phyloP scores from a whole-genome alignment of 192 early-diverging fungal genomes.

The Entomortierella lignicola region DNA sequence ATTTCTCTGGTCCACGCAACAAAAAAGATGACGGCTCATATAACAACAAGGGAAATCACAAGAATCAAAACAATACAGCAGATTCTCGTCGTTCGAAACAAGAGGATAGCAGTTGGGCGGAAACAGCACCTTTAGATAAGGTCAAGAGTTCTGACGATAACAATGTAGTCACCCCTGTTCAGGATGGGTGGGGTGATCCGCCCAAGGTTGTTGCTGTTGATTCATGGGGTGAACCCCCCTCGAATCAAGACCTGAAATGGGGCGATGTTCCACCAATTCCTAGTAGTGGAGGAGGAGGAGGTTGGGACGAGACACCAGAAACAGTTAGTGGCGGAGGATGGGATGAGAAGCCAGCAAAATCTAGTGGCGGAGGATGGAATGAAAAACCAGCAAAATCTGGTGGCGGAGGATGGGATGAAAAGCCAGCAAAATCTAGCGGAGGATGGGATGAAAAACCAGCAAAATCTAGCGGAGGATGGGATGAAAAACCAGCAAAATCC shows the following conservation, averaged over 20 bases:
- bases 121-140: not conserved
- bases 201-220: not conserved
- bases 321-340: not conserved
- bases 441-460: not conserved
- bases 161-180: no score
- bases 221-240: not conserved
- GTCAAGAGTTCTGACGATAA: not conserved
- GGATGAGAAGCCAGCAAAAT: not conserved
- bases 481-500: not conserved
- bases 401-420: not conserved
- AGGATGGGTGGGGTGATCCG: slow-evolving; percentile 5
- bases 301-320: not conserved
- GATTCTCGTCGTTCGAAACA: not conserved
- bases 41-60: not conserved
- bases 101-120: not conserved
- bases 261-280: not conserved
- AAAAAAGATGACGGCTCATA: not conserved
- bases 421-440: not conserved
- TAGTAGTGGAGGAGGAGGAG: not conserved
- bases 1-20: not conserved
- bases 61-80: not conserved
- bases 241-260: not conserved
- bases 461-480: not conserved
- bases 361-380: not conserved
- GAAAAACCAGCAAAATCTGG: not conserved